Evolutionary conservation across 2,329 filamentous ascomycete genomes (phyloP).

Genomic region (Trichoderma sp.): DNA sequence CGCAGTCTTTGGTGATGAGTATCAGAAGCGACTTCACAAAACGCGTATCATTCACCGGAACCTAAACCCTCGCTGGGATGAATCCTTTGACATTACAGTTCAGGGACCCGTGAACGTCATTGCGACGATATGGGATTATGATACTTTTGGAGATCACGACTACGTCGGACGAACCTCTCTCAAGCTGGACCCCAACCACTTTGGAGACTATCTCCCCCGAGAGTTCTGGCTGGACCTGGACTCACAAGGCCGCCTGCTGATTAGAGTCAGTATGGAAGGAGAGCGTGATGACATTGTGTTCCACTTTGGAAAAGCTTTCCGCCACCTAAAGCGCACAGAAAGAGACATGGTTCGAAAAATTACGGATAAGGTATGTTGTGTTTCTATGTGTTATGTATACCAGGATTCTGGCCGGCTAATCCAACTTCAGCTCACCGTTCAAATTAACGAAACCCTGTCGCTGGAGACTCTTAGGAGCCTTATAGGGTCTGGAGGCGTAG

Average conservation of each 20-base stretch:
- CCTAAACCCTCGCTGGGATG: conserved; percentile 94
- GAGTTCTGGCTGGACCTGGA: conserved; percentile 98
- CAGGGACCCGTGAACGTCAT: conserved; percentile 90
- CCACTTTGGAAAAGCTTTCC: conserved; percentile 95
- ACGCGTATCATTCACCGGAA: conserved; percentile 88
- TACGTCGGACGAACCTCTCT: conserved; percentile 95
- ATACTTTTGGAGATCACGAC: conserved; percentile 94
- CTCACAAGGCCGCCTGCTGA: conserved; percentile 83
- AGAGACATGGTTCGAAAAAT: conserved; percentile 97
- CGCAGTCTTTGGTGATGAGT: conserved; percentile 94
- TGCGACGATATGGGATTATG: conserved; percentile 97
- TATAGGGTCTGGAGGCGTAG: conserved; percentile 65
- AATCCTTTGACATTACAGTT: conserved; percentile 93
- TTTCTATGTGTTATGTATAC: neutral
- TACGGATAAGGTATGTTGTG: conserved; percentile 78
- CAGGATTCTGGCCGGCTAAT: neutral
- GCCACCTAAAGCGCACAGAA: conserved; percentile 91
- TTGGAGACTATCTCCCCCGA: conserved; percentile 89
- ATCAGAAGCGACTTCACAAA: conserved; percentile 93
- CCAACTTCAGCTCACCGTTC: conserved; percentile 69
- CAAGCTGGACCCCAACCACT: conserved; percentile 96
- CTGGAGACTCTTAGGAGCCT: conserved; percentile 73
- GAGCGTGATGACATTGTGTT: conserved; percentile 98
- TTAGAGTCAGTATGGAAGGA: conserved; percentile 97
- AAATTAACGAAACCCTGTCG: conserved; percentile 88